Evolutionary conservation across 306 rosid species (phyloP).

Genomic region (Sicyos edulis): DNA sequence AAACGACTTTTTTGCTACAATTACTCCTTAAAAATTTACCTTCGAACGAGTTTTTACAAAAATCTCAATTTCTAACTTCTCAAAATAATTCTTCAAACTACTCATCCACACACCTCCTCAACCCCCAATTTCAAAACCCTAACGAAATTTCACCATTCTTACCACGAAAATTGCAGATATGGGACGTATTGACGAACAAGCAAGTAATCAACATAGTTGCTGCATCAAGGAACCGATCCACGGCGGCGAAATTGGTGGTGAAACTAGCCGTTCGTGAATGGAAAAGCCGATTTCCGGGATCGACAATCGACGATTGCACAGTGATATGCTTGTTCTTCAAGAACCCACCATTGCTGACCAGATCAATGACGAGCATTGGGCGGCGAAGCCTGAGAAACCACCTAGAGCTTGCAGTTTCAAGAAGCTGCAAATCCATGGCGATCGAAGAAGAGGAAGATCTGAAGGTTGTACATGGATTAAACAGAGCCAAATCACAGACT

Average conservation of each 20-base stretch:
- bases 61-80: too few relatives aligned
- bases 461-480: slow-evolving; percentile 38
- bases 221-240: slow-evolving; percentile 49
- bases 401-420: slow-evolving; percentile 22
- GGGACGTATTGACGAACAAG: slow-evolving; percentile 80
- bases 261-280: slow-evolving; percentile 60
- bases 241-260: slow-evolving; percentile 61
- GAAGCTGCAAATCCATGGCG: slow-evolving; percentile 18
- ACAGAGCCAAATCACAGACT: slow-evolving; percentile 42
- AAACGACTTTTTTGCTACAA: too few relatives aligned
- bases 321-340: slow-evolving; percentile 63
- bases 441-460: slow-evolving; percentile 28
- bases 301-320: slow-evolving; percentile 65
- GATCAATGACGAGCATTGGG: background rate
- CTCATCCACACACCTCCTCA: background rate
- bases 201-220: slow-evolving; percentile 72
- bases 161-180: slow-evolving; percentile 42
- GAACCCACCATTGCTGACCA: slow-evolving; percentile 25
- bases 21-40: too few relatives aligned
- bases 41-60: too few relatives aligned
- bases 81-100: too few relatives aligned
- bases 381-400: slow-evolving; percentile 6
- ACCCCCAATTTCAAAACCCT: background rate
- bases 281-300: slow-evolving; percentile 51
- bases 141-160: background rate